These are phyloP conservation scores for Metschnikowia amazonensis DNA, from an alignment of 805 yeast species.

Conservation along the genomic window DNA sequence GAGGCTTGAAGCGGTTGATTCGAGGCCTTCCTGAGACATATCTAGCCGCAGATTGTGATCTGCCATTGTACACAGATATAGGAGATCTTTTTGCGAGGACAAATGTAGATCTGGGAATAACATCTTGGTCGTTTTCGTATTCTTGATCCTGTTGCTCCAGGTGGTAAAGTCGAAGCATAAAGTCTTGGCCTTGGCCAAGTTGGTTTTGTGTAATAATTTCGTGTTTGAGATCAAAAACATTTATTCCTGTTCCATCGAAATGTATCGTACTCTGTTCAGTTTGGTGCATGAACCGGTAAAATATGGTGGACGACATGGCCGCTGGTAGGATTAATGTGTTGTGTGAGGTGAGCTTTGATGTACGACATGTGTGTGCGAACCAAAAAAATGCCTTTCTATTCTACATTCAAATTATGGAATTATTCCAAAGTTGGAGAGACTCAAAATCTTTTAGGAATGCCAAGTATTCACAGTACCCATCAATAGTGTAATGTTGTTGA, in stretches of 20 bases:
- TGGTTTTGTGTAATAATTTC: constrained; percentile 82
- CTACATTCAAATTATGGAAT: neutral
- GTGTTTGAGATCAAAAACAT: constrained; percentile 89
- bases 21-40: constrained; percentile 71
- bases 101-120: constrained; percentile 84
- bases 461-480: neutral
- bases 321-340: neutral
- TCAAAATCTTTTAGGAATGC: neutral
- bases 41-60: constrained; percentile 45
- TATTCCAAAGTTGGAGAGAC: no score
- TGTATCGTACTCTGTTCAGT: constrained; percentile 70
- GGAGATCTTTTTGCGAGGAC: constrained; percentile 82
- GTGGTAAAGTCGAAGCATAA: constrained; percentile 69
- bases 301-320: constrained; percentile 79
- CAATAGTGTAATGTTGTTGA: neutral
- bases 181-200: constrained; percentile 79
- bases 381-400: neutral
- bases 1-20: constrained; percentile 41
- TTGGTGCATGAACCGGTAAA: constrained; percentile 83
- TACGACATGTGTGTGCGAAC: constrained; percentile 5
- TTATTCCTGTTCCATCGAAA: constrained; percentile 95
- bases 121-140: constrained; percentile 82
- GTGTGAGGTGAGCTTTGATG: neutral
- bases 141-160: constrained; percentile 55
- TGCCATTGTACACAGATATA: constrained; percentile 28